A percentile compares a stretch with the other conserved stretches of the same genome.
Conservation (phyloP, 495 filamentous ascomycete species). For the Xylaria curta region DNA sequence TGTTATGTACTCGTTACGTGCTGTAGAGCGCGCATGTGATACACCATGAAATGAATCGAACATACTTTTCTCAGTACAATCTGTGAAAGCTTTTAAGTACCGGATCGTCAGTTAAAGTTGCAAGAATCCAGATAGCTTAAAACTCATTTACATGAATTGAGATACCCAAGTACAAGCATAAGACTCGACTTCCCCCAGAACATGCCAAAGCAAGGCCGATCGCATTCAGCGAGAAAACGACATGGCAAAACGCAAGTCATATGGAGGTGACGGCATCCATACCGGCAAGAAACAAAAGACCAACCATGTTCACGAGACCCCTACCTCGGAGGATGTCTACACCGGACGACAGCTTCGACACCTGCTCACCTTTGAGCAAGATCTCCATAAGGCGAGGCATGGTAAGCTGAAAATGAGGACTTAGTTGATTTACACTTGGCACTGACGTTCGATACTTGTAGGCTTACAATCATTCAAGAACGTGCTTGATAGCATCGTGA, state of each 20-base stretch:
- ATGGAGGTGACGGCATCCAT: slow-evolving; percentile 40
- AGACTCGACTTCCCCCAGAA: slow-evolving; percentile 3
- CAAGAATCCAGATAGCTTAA: neutral
- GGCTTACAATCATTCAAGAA: slow-evolving; percentile 78
- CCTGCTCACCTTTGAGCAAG: slow-evolving; percentile 71
- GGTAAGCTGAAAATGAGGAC: slow-evolving; percentile 54
- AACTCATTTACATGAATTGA: neutral
- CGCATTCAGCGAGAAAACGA: slow-evolving; percentile 14
- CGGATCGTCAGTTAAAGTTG: neutral
- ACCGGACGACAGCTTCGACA: slow-evolving; percentile 66
- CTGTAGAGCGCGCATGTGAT: neutral
- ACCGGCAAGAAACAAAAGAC: slow-evolving; percentile 42
- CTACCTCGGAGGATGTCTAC: slow-evolving; percentile 61
- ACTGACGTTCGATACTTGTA: slow-evolving; percentile 41
- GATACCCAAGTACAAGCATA: neutral
- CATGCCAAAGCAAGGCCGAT: slow-evolving; percentile 33
- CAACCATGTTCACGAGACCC: slow-evolving; percentile 51
- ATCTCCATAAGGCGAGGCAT: slow-evolving; percentile 64
- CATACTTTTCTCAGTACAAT: neutral
- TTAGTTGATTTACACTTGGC: neutral
- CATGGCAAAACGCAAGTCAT: slow-evolving; percentile 52
- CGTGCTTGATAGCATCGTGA: slow-evolving; percentile 70
- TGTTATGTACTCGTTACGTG: neutral
- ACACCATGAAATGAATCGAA: neutral
- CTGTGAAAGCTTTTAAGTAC: neutral